Conservation (phyloP, 139 green algal genomes). For the Pycnococcus provasolii region DNA sequence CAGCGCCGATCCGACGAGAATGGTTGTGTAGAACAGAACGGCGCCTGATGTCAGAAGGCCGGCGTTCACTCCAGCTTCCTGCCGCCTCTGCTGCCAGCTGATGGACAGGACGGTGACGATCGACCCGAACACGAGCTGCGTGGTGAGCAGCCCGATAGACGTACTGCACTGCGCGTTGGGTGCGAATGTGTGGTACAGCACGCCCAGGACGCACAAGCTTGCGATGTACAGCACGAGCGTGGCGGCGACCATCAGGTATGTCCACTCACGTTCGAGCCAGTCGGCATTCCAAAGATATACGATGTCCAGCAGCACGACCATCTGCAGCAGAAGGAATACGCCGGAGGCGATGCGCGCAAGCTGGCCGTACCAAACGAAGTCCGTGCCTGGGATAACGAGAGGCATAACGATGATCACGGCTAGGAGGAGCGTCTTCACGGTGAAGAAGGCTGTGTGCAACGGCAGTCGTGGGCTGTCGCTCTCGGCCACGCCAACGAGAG, state of each 20-base stretch:
- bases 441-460: too few species aligned
- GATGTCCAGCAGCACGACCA: constrained; percentile 89
- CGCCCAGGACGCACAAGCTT: constrained; percentile 48
- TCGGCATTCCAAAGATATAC: constrained; percentile 73
- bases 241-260: constrained; percentile 56
- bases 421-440: too few species aligned
- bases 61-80: constrained; percentile 24
- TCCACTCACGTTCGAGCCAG: constrained; percentile 75
- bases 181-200: constrained; percentile 81
- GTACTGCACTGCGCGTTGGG: constrained; percentile 57
- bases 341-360: constrained; percentile 69
- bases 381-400: too few species aligned
- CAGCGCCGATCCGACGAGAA: constrained; percentile 76
- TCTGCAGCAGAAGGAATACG: constrained; percentile 88
- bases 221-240: constrained; percentile 65
- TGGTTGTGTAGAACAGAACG: constrained; percentile 74
- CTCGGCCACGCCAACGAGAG: too few species aligned
- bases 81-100: constrained; percentile 57
- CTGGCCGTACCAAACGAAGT: constrained; percentile 36
- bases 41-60: constrained; percentile 75
- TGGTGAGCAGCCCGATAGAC: too few species aligned
- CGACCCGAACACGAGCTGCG: too few species aligned
- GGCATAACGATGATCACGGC: too few species aligned
- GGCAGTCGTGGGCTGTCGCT: too few species aligned
- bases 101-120: constrained; percentile 76